These are phyloP conservation scores for Pichia californica DNA, from an alignment of 805 yeast genomes.

Conservation along the genomic window DNA sequence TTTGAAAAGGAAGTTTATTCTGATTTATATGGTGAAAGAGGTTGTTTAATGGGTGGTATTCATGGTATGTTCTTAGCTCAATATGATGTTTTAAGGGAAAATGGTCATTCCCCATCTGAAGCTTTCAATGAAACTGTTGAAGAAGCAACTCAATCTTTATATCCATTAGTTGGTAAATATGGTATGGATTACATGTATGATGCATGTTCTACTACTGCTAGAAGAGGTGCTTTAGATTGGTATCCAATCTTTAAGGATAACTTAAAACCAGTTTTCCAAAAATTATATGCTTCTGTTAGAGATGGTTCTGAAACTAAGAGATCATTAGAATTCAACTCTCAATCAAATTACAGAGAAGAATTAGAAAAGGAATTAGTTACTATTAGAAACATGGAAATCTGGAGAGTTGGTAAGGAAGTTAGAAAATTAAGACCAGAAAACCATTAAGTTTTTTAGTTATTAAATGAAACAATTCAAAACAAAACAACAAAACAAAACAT, in stretches of 20 bases:
- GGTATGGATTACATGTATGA: slow-evolving; percentile 99
- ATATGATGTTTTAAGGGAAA: slow-evolving; percentile 99
- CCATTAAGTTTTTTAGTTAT: slow-evolving; percentile 45
- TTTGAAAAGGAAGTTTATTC: slow-evolving; percentile 99
- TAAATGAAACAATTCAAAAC: neutral
- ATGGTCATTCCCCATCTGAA: slow-evolving; percentile 99
- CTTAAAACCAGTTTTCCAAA: slow-evolving; percentile 96
- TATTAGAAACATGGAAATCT: slow-evolving; percentile 98
- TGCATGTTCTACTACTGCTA: slow-evolving; percentile 99
- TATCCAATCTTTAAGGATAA: slow-evolving; percentile 98
- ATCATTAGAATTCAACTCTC: slow-evolving; percentile 97
- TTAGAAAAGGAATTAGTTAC: slow-evolving; percentile 87
- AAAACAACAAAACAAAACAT: too few relatives aligned
- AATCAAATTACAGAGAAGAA: slow-evolving; percentile 94
- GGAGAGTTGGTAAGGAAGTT: slow-evolving; percentile 99
- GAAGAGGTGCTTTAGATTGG: slow-evolving; percentile 99
- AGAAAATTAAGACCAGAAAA: slow-evolving; percentile 99
- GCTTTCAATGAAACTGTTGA: slow-evolving; percentile 99
- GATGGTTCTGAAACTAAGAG: slow-evolving; percentile 97
- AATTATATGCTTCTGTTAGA: slow-evolving; percentile 89
- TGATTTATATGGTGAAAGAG: slow-evolving; percentile 99
- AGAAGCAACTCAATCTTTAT: slow-evolving; percentile 98
- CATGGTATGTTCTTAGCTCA: slow-evolving; percentile 99
- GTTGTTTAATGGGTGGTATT: slow-evolving; percentile 99
- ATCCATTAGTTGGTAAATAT: slow-evolving; percentile 98